Conservation (phyloP, 805 yeast genomes). For the Ogataea pini region DNA sequence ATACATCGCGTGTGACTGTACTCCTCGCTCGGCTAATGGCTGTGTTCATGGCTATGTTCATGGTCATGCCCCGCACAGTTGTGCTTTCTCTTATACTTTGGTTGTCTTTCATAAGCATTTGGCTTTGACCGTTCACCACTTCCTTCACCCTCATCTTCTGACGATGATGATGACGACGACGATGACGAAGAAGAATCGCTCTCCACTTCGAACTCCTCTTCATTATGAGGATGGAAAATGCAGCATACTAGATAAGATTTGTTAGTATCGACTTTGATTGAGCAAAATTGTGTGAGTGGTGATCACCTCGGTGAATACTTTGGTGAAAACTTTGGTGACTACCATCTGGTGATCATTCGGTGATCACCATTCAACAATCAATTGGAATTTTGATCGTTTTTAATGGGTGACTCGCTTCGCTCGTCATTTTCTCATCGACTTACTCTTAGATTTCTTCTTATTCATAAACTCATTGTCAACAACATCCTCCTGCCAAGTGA, state of each 20-base stretch:
- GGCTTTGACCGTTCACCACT: slow-evolving; percentile 40
- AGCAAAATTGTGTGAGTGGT: not conserved
- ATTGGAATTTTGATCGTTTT: too few species aligned
- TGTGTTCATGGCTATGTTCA: slow-evolving; percentile 1
- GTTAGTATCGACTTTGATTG: not conserved
- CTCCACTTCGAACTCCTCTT: slow-evolving; percentile 38
- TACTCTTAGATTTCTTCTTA: slow-evolving; percentile 81
- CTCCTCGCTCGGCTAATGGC: not conserved
- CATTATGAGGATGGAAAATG: slow-evolving; percentile 78
- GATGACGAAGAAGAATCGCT: slow-evolving; percentile 18
- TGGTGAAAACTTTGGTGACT: too few species aligned
- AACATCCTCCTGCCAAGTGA: slow-evolving; percentile 83
- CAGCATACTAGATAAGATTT: slow-evolving; percentile 60
- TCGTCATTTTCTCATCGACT: slow-evolving; percentile 25
- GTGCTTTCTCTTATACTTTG: slow-evolving; percentile 48
- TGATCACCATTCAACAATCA: not conserved
- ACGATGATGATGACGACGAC: slow-evolving; percentile 22
- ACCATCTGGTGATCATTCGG: not conserved
- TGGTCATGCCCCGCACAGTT: slow-evolving; percentile 13
- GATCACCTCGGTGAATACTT: too few species aligned
- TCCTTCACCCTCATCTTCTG: slow-evolving; percentile 21
- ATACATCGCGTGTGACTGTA: not conserved
- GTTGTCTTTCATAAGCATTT: slow-evolving; percentile 89
- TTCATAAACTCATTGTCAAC: slow-evolving; percentile 88
- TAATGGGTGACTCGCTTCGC: too few species aligned